phyloP scores from a whole-genome alignment of 1,139 yeast genomes.

The Geotrichum fermentans region DNA sequence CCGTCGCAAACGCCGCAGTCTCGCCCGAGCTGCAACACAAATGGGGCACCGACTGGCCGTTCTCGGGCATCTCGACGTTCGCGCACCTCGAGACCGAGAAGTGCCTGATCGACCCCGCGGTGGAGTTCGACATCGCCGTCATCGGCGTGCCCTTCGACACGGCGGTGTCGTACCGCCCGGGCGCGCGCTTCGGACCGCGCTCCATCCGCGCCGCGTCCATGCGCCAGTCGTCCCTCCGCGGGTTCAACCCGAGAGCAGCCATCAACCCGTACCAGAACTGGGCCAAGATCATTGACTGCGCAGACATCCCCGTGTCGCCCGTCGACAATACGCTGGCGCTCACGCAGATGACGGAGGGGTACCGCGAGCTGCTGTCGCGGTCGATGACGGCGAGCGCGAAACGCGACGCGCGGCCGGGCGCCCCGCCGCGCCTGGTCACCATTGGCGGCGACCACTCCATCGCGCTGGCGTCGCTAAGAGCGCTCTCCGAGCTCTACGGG shows the following conservation, averaged over 20 bases:
- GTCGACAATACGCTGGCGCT: conserved; percentile 69
- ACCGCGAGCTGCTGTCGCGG: conserved; percentile 50
- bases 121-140: conserved; percentile 57
- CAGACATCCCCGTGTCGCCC: conserved; percentile 77
- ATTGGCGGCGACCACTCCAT: conserved; percentile 79
- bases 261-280: conserved; percentile 59
- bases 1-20: neutral
- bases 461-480: conserved; percentile 63
- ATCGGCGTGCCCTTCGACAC: conserved; percentile 79
- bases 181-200: conserved; percentile 77
- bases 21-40: conserved; percentile 20
- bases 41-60: conserved; percentile 33
- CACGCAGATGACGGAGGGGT: conserved; percentile 63
- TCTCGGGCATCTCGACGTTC: conserved; percentile 60
- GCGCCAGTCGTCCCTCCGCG: conserved; percentile 61
- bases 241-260: conserved; percentile 65
- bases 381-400: conserved; percentile 27
- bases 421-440: conserved; percentile 56
- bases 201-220: conserved; percentile 71
- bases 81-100: conserved; percentile 61
- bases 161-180: conserved; percentile 66
- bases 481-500: conserved; percentile 56
- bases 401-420: conserved; percentile 12
- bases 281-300: conserved; percentile 71
- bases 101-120: conserved; percentile 50